Evolutionary conservation across 768 basidiomycete genomes (phyloP), one percentile per base, ranked within the genome.

Genomic region (Neoboletus brunneissimus): DNA sequence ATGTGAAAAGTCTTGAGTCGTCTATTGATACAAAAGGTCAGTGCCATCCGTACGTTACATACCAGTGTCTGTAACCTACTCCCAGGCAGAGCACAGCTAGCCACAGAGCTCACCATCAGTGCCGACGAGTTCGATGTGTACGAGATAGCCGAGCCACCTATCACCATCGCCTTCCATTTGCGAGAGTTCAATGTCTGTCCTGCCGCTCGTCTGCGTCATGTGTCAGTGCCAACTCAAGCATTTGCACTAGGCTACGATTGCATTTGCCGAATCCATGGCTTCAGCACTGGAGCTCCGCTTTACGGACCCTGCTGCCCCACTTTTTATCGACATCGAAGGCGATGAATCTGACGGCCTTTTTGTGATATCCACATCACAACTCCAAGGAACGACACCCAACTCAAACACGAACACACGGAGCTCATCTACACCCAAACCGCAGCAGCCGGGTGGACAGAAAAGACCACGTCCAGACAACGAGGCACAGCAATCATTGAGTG

Each of bases 61-160:
- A 11, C 32, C 45, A 15, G 20, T 40, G 6, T 49, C 29, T 11
- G 11, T 53, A 47, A 58, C n/a, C 38, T 23, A 4, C 42, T 27
- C 20, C 22, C 67, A 89, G 88, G 80, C 47, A 78, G 75, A 64
- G 77, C 78, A 18, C 83, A 89, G 53, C 75, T 92, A 16, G 79
- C 86, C 5, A 93, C 91, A 1, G 89, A 92, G 68, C 76, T 93
- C 47, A 80, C 80, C 1, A 85, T 94, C 50, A 87, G 85, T 54
- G 81, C 81, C 1, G 88, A 89, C 40, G 92, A 93, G 64, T 94
- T 94, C 59, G 90, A 93, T 50, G 73, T 79, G 8, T 94, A 92
- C 64, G 81, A 89, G 45, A 74, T 92, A 12, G 78, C 77, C 62
- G 73, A 78, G 11, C 73, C 81, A 18, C 88, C 91, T 1, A 81